phyloP scores from a whole-genome alignment of 768 basidiomycete species.

The Leccinum barrowsii region DNA sequence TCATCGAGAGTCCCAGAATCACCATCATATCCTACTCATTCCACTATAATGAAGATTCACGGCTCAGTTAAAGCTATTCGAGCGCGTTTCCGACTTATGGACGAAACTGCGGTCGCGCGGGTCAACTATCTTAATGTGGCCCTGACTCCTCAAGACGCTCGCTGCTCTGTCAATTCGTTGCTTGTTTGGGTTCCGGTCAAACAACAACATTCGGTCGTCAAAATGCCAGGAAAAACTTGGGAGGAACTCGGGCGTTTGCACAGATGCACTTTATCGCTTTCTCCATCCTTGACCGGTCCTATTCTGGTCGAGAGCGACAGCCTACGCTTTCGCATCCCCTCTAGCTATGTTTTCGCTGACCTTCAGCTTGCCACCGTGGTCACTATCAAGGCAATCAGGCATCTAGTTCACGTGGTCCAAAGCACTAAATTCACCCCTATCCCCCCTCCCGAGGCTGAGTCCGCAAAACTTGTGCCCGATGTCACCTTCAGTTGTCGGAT shows the following conservation, averaged over 20 bases:
- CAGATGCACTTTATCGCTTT: constrained; percentile 43
- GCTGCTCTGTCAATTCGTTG: constrained; percentile 40
- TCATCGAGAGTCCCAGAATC: constrained; percentile 16
- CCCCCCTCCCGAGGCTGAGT: constrained; percentile 65
- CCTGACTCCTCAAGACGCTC: constrained; percentile 17
- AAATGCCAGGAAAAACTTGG: constrained; percentile 49
- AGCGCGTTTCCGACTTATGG: constrained; percentile 44
- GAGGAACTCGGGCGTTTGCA: constrained; percentile 68
- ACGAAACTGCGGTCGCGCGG: constrained; percentile 44
- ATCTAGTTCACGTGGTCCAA: constrained; percentile 56
- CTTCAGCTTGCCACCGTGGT: constrained; percentile 69
- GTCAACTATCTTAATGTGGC: constrained; percentile 23
- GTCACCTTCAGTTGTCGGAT: constrained; percentile 55
- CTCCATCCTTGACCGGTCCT: constrained; percentile 29
- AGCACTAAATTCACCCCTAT: constrained; percentile 50
- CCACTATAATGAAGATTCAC: constrained; percentile 25
- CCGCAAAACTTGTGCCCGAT: constrained; percentile 66
- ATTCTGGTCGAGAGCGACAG: constrained; percentile 59
- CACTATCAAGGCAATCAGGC: constrained; percentile 69
- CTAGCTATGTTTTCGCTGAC: constrained; percentile 70
- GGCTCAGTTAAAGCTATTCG: constrained; percentile 44
- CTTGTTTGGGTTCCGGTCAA: constrained; percentile 56
- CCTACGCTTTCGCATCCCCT: constrained; percentile 74
- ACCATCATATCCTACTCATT: constrained; percentile 15
- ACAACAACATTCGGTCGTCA: constrained; percentile 33